Percentiles rank a stretch among this genome's conserved stretches.
Evolutionary conservation across 2,329 filamentous ascomycete genomes (phyloP).

Genomic region (Pseudocercospora pini-densiflorae): DNA sequence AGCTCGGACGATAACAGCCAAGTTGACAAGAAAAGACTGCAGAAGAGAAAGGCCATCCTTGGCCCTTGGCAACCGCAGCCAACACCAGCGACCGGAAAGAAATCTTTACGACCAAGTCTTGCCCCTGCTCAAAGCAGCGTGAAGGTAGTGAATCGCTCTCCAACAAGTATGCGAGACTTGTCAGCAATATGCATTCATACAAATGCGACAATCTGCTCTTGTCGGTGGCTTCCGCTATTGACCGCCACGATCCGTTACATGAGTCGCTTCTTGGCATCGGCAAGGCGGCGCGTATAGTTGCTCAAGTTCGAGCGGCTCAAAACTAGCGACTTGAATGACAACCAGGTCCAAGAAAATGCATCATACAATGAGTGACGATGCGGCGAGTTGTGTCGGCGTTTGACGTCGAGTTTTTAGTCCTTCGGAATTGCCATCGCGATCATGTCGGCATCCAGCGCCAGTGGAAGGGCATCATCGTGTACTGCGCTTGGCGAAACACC

Average conservation of each 20-base stretch:
- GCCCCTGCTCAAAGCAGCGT: background rate
- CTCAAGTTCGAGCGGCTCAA: background rate
- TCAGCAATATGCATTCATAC: background rate
- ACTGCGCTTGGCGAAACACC: background rate
- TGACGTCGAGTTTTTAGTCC: background rate
- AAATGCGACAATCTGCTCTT: background rate
- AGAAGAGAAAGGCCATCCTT: constrained; percentile 1
- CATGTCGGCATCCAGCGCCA: background rate
- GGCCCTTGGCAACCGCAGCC: constrained; percentile 6
- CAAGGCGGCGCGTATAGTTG: constrained; percentile 1
- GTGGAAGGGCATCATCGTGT: background rate
- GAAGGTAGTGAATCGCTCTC: background rate
- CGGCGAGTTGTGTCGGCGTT: background rate
- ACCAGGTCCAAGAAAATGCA: background rate
- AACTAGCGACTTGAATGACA: background rate
- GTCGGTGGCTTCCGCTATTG: background rate
- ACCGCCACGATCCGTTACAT: background rate
- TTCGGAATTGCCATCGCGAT: background rate
- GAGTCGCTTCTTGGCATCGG: background rate
- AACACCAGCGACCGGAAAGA: background rate
- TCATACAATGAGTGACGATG: background rate
- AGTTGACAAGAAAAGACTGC: constrained; percentile 7
- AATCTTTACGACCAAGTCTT: background rate
- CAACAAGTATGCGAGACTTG: background rate
- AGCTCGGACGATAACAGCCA: background rate